These are phyloP conservation scores for Lepidium campestre DNA, from an alignment of 441 rosid genomes.

Conservation along the genomic window DNA sequence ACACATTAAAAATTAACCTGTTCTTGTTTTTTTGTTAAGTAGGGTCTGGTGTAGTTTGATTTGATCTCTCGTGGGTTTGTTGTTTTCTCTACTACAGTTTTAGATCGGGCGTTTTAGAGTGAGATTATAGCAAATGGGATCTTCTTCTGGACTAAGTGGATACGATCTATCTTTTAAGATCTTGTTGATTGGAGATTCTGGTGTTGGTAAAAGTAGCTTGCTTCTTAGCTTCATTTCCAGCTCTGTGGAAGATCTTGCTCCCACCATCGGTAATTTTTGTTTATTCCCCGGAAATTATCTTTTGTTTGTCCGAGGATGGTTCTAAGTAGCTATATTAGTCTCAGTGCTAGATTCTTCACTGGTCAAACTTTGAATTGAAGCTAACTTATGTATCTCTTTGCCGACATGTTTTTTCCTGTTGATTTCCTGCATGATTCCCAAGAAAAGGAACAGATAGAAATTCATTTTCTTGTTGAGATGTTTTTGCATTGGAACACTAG, in stretches of 20 bases:
- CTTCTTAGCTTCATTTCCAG: constrained; percentile 60
- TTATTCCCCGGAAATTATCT: background rate
- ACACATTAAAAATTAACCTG: background rate
- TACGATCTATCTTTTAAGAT: constrained; percentile 62
- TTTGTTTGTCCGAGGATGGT: too few relatives aligned
- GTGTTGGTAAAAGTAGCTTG: constrained; percentile 48
- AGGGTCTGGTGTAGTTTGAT: constrained; percentile 1
- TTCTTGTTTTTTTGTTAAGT: constrained; percentile 2
- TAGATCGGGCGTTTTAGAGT: constrained; percentile 14
- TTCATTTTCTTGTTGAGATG: background rate
- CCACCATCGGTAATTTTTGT: constrained; percentile 34
- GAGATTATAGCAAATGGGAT: constrained; percentile 36
- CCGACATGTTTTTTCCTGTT: background rate
- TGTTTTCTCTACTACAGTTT: constrained; percentile 4
- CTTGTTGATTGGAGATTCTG: constrained; percentile 63
- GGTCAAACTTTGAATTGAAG: background rate
- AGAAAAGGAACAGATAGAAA: background rate
- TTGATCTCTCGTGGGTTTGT: constrained; percentile 11
- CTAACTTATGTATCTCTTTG: background rate
- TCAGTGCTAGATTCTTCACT: background rate
- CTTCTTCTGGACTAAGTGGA: constrained; percentile 46
- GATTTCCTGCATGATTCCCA: background rate
- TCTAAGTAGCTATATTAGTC: background rate
- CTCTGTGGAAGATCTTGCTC: constrained; percentile 47
- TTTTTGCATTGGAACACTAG: background rate